Base-by-base conservation (phyloP, 441 rosid species). In the Flueggea neowawraea region DNA sequence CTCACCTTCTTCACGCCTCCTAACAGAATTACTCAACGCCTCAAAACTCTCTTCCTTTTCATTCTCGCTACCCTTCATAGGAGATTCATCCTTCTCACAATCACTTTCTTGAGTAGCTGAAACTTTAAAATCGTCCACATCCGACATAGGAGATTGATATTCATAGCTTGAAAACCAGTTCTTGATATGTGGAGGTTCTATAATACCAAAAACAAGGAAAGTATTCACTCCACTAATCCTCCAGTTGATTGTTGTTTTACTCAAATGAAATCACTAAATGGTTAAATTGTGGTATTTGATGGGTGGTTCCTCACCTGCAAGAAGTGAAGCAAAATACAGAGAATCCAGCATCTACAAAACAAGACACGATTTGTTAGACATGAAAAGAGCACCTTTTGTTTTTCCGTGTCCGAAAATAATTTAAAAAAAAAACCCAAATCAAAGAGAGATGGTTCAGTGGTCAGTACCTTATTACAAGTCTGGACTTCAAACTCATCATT, bases 161-260 rank as follows among this genome's bases (percentile, higher is more conserved):
- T 57, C 84, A 62, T 84, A 90, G 75, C 86, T 83, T 4, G 92
- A 67, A 66, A 80, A 85, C 96, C 89, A 90, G 70, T 81, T 79
- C 66, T 75, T 62, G 12, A 83, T 52, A 28, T 82, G 77, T 56
- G 91, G 86, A 75, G 95, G 88, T 77, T 84, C 98, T 89, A 80
- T 56, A 10, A 75, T 10, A 66, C 51, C 41, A 69, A 16, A 45
- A 12, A 36, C 15, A 50, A 12, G 16, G 63, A 32, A 64, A 15
- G 33, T 22, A 33, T 68, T 66, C 16, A 28, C 12, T 12, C 10
- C 3, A 51, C 45, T 48, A 48, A 52, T 45, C 11, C 12, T 12
- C 55, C 47, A 51, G 33, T 39, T 52, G 11, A 54, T 8, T 31
- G 36, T 22, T 22, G 28, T 22, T 22, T 22, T 22, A 22, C 28